Conservation (phyloP, 2,329 filamentous ascomycete species). For the Diaporthe vexans region DNA sequence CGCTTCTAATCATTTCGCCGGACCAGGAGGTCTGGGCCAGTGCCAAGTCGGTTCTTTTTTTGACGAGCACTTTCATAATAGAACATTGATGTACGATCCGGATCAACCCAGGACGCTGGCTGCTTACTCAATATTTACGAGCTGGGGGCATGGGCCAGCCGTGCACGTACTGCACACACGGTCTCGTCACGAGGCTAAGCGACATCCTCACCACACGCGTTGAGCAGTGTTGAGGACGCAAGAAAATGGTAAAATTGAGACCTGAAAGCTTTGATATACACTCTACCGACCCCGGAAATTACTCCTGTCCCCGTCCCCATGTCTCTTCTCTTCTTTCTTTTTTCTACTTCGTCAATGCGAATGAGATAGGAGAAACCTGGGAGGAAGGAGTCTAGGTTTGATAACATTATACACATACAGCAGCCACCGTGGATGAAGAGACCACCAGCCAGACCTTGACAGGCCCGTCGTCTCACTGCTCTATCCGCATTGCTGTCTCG, state of each 20-base stretch:
- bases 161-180: slow-evolving; percentile 10
- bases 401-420: slow-evolving; percentile 51
- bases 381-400: slow-evolving; percentile 43
- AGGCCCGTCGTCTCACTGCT: slow-evolving; percentile 29
- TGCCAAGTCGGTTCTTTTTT: slow-evolving; percentile 18
- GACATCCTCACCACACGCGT: slow-evolving; percentile 5
- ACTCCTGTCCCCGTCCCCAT: slow-evolving; percentile 43
- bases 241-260: slow-evolving; percentile 43
- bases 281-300: slow-evolving; percentile 55
- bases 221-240: slow-evolving; percentile 32
- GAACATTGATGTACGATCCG: background rate
- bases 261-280: slow-evolving; percentile 56
- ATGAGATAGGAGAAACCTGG: slow-evolving; percentile 38
- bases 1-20: slow-evolving; percentile 24
- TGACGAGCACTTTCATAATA: slow-evolving; percentile 21
- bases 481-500: slow-evolving; percentile 33
- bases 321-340: slow-evolving; percentile 29
- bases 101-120: background rate
- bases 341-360: slow-evolving; percentile 42
- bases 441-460: slow-evolving; percentile 24
- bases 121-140: background rate
- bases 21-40: background rate
- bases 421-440: slow-evolving; percentile 23
- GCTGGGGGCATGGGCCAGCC: background rate
- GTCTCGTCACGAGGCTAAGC: slow-evolving; percentile 4